Percentiles rank a stretch among this genome's conserved stretches.
Conservation (phyloP, 177 flowering plant species). For the Vitis hybrid region DNA sequence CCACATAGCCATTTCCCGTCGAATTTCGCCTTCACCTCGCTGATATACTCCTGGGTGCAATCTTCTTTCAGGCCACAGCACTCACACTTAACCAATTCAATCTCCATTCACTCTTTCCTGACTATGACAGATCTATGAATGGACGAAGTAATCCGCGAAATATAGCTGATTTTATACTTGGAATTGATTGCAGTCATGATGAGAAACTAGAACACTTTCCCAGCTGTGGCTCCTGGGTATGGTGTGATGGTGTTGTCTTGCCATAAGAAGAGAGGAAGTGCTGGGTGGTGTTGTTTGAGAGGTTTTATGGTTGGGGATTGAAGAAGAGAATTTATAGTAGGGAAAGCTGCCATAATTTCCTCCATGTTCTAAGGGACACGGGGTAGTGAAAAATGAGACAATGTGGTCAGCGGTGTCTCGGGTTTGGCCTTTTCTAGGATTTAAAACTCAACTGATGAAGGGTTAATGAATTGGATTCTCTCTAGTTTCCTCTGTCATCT, state of each 20-base stretch:
- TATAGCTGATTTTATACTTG: slow-evolving; percentile 13
- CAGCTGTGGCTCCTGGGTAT: slow-evolving; percentile 7
- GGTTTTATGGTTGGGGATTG: slow-evolving; percentile 25
- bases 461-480: slow-evolving; percentile 7
- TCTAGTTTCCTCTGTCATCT: slow-evolving; percentile 2
- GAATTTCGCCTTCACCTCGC: slow-evolving; percentile 64
- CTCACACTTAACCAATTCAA: slow-evolving; percentile 80
- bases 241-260: slow-evolving; percentile 15
- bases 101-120: slow-evolving; percentile 50
- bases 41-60: slow-evolving; percentile 87
- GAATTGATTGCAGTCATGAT: slow-evolving; percentile 19
- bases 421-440: slow-evolving; percentile 27
- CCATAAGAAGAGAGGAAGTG: slow-evolving; percentile 12
- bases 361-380: slow-evolving; percentile 81
- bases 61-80: slow-evolving; percentile 95
- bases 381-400: slow-evolving; percentile 49
- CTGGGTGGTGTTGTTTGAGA: slow-evolving; percentile 8
- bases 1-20: slow-evolving; percentile 96
- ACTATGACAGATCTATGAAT: background rate
- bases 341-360: slow-evolving; percentile 65
- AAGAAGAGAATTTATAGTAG: slow-evolving; percentile 9
- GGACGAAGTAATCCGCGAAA: background rate
- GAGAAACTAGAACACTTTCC: slow-evolving; percentile 12
- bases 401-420: slow-evolving; percentile 30
- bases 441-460: slow-evolving; percentile 14